These are phyloP conservation scores for Endogone sp. DNA, from an alignment of 192 early-diverging fungal genomes.

Conservation along the genomic window DNA sequence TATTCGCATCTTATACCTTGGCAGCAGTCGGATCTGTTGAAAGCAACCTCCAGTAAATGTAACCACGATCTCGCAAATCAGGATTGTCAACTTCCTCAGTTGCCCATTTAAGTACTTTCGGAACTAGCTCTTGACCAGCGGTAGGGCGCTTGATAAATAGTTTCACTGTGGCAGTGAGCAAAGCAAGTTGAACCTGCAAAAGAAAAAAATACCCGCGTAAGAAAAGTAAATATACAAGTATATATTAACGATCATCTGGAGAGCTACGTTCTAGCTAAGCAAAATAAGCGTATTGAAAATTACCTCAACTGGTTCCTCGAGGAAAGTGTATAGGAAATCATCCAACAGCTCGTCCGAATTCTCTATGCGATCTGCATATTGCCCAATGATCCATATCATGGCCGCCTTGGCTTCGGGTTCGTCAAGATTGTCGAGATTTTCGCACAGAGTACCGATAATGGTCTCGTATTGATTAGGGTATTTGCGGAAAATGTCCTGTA, in stretches of 20 bases:
- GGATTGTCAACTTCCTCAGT: conserved; percentile 96
- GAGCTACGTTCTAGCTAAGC: not conserved
- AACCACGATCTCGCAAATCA: conserved; percentile 95
- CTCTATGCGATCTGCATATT: conserved; percentile 96
- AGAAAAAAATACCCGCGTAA: not conserved
- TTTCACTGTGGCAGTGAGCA: conserved; percentile 96
- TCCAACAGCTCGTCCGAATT: conserved; percentile 90
- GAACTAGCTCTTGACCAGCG: conserved; percentile 88
- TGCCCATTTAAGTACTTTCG: conserved; percentile 90
- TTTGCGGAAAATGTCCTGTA: conserved; percentile 92
- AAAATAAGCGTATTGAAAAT: not conserved
- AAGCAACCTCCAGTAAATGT: conserved; percentile 96
- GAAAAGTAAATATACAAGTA: conserved; percentile 1
- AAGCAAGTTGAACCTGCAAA: conserved; percentile 76
- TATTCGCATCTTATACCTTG: conserved; percentile 44
- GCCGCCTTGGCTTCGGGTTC: conserved; percentile 97
- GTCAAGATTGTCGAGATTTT: conserved; percentile 94
- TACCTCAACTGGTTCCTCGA: conserved; percentile 81
- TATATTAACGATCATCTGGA: not conserved
- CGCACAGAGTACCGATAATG: conserved; percentile 88
- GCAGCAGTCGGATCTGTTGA: conserved; percentile 91
- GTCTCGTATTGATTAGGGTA: conserved; percentile 97
- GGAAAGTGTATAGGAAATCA: conserved; percentile 83
- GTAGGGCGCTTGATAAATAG: conserved; percentile 92
- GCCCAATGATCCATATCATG: conserved; percentile 99